These are phyloP conservation scores for Magnolia changhungtana DNA, from an alignment of 164 flowering plant species.

Conservation along the genomic window DNA sequence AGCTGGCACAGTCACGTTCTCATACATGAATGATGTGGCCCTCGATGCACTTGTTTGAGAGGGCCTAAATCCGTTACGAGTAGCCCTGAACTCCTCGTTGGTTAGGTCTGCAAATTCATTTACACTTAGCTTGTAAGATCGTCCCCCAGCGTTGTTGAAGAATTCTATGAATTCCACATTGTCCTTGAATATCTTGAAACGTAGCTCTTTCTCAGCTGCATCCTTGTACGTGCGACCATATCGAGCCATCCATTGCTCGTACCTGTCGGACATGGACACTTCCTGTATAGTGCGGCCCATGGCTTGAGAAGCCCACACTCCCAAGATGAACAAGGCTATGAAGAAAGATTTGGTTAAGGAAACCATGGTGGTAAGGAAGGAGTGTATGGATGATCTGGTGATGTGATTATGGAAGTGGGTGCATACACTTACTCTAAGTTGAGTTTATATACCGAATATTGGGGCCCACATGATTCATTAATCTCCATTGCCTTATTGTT, in stretches of 20 bases:
- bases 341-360: neutral
- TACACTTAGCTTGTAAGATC: slow-evolving; percentile 16
- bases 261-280: slow-evolving; percentile 22
- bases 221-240: neutral
- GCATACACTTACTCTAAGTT: too few relatives aligned
- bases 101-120: slow-evolving; percentile 31
- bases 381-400: too few relatives aligned
- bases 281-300: neutral
- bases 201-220: neutral
- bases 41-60: neutral
- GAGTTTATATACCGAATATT: too few relatives aligned
- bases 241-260: slow-evolving; percentile 28
- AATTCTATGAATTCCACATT: neutral
- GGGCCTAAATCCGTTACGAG: slow-evolving; percentile 15
- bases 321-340: neutral
- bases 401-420: too few relatives aligned
- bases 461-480: too few relatives aligned
- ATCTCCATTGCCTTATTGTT: too few relatives aligned
- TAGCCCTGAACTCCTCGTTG: slow-evolving; percentile 26
- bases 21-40: slow-evolving; percentile 4
- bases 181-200: neutral
- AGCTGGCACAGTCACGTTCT: slow-evolving; percentile 3
- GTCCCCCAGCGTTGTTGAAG: neutral
- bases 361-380: neutral
- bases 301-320: slow-evolving; percentile 4